Base-by-base conservation (phyloP, 345 rosid genomes). In the Citrus unshiu region DNA sequence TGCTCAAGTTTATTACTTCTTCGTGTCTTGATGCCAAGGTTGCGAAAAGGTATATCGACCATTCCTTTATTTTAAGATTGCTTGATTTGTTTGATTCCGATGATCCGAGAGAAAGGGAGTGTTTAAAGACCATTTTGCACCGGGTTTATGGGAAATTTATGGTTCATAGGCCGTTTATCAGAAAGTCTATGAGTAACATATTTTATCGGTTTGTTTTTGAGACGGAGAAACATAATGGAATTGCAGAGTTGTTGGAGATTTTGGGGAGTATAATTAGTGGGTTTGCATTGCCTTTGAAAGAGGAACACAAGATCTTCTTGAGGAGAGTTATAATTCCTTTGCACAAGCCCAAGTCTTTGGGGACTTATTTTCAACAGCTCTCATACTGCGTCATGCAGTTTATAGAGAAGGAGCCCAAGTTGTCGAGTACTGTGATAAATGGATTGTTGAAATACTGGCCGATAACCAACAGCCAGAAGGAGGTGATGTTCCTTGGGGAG, bases 391-490 rank as follows among this genome's bases (percentile, higher is more conserved):
- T 93, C 49, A 89, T 87, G 56, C 98, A 93, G 87, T 94, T 94
- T 64, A 79, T 90, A n/a, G 97, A 94, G 78, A 94, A 93, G 85
- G 98, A 94, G 76, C 94, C 96, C 0, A 91, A 86, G 84, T 84
- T 94, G 61, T 91, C 91, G 0, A 85, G 90, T 74, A 73, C 83
- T 63, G 93, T 94, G 73, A 83, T 93, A 22, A 87, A 84, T 43
- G 94, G 98, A 68, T 80, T 94, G 57, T 76, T 94, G 92, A 94
- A 88, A 79, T 91, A 85, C 67, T 93, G 98, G 98, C 97, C 96
- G 4, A 84, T 93, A 59, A 94, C 96, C 0, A 94, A 90, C 65
- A 90, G 96, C 78, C 97, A 93, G 85, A 94, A 94, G 80, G 98
- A 94, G 88, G 91, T 93, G 60, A 91, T 94, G 96, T 91, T 94